A percentile compares a stretch with the other conserved stretches of the same genome.
Conservation (phyloP, 2,329 filamentous ascomycete genomes). For the Aspergillus sp. region DNA sequence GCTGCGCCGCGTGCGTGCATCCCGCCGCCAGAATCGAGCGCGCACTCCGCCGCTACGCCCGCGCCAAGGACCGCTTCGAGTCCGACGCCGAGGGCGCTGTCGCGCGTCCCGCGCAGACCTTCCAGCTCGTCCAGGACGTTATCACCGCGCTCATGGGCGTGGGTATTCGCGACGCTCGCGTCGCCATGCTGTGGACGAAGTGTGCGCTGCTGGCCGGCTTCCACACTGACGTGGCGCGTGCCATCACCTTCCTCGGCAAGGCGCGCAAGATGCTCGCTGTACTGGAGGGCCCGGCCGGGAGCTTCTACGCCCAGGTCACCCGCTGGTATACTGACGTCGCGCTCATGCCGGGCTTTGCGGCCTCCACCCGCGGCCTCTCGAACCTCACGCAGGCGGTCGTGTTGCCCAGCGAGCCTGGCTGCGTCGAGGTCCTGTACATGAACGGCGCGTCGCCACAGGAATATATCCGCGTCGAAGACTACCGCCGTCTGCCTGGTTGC, state of each 20-base stretch:
- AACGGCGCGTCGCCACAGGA: conserved; percentile 5
- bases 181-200: conserved; percentile 15
- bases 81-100: neutral
- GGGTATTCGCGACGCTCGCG: conserved; percentile 13
- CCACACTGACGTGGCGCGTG: conserved; percentile 24
- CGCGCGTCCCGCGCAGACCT: conserved; percentile 12
- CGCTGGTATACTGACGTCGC: conserved; percentile 7
- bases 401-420: neutral
- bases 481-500: conserved; percentile 3
- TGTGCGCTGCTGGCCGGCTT: conserved; percentile 21
- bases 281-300: conserved; percentile 11
- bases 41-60: conserved; percentile 6
- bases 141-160: neutral
- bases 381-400: conserved; percentile 4
- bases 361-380: conserved; percentile 14
- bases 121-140: conserved; percentile 12
- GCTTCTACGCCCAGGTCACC: conserved; percentile 6
- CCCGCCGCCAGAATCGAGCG: conserved; percentile 11
- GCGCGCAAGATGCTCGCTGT: conserved; percentile 10
- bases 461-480: conserved; percentile 12
- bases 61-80: conserved; percentile 8
- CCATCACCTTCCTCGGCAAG: conserved; percentile 15
- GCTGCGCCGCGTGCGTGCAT: conserved; percentile 19
- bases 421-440: conserved; percentile 18
- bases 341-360: conserved; percentile 15